A percentile compares a stretch with the other conserved stretches of the same genome.
Conservation (phyloP, 129 eudicot species). For the Heracleum sosnowskyi region DNA sequence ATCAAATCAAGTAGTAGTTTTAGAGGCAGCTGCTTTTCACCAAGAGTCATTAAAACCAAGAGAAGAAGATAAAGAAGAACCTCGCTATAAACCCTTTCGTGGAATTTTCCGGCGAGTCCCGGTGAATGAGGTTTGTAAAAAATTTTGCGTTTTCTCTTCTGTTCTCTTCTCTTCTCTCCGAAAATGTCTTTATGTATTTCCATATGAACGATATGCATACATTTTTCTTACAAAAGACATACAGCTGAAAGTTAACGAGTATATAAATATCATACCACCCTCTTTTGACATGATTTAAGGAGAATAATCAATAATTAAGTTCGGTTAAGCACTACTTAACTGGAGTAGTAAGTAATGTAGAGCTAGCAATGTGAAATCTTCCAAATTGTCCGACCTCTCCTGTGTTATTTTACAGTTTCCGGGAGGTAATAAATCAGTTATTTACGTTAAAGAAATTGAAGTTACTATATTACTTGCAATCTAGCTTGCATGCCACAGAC, state of each 20-base stretch:
- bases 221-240: too few species aligned
- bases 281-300: background rate
- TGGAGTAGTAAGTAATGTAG: background rate
- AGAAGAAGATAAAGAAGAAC: background rate
- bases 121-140: slow-evolving; percentile 24
- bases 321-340: background rate
- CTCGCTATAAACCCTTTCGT: too few species aligned
- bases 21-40: background rate
- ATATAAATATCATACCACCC: background rate
- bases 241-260: too few species aligned
- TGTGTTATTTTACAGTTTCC: too few species aligned
- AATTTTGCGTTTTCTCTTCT: background rate
- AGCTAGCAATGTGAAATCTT: background rate
- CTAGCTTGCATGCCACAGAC: background rate
- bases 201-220: too few species aligned
- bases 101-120: slow-evolving; percentile 29
- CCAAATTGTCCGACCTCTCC: background rate
- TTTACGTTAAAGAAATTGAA: background rate
- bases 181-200: too few species aligned
- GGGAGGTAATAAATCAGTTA: too few species aligned
- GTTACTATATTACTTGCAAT: too few species aligned
- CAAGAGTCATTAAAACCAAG: background rate
- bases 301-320: background rate
- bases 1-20: background rate
- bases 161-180: background rate